These are phyloP conservation scores for Echinochloa phyllopogon DNA, from an alignment of 176 grass and related monocot genomes.

Conservation along the genomic window DNA sequence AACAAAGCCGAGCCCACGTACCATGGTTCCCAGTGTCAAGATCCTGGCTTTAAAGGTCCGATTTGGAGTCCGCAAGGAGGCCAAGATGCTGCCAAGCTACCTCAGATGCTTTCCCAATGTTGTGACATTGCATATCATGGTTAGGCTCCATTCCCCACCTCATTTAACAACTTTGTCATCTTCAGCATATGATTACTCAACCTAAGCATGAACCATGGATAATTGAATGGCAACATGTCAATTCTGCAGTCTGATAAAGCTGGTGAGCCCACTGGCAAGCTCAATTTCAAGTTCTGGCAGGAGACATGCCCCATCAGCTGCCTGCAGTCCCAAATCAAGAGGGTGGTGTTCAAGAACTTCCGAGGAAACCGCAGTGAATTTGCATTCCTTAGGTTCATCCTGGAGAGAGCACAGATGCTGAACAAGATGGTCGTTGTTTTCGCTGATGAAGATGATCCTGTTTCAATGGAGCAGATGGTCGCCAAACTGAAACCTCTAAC, in stretches of 20 bases:
- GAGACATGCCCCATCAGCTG: conserved; percentile 19
- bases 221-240: background rate
- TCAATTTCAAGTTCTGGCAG: conserved; percentile 54
- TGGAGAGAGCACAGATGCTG: conserved; percentile 32
- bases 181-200: background rate
- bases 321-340: conserved; percentile 40
- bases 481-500: conserved; percentile 38
- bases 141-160: background rate
- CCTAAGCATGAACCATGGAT: background rate
- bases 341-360: conserved; percentile 37
- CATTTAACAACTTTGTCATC: background rate
- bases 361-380: conserved; percentile 33
- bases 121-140: conserved; percentile 35
- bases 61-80: conserved; percentile 5
- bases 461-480: background rate
- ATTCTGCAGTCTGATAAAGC: conserved; percentile 32
- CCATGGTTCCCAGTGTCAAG: conserved; percentile 28
- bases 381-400: conserved; percentile 27
- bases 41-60: conserved; percentile 37
- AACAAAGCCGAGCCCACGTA: background rate
- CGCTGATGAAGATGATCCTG: conserved; percentile 19
- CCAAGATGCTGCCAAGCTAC: conserved; percentile 20
- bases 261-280: no score
- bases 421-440: conserved; percentile 41
- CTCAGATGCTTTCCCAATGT: conserved; percentile 48